Evolutionary conservation across 192 early-diverging fungal species (phyloP), one percentile per base, ranked within the genome.

Genomic region (Coemansia sp.): DNA sequence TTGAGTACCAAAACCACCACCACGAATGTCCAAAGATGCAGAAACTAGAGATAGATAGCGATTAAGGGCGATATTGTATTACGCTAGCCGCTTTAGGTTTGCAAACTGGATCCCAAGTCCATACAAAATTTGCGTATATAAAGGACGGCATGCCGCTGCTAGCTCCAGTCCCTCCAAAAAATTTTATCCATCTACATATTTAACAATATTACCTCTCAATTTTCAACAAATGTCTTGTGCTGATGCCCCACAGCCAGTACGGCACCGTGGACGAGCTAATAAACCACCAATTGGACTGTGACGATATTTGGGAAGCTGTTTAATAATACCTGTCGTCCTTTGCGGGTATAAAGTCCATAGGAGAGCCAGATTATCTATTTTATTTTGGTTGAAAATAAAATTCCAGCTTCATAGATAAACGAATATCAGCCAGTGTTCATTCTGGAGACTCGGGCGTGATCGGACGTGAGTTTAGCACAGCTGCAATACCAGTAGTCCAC

Each of bases 401-500:
- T 16, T 16, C 12, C 16, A 44, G 20, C 5, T 11, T 60, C 57
- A 60, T 27, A 36, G 4, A n/a, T n/a, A 60, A 60, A 36, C 13
- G 18, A 18, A 18, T 16, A 18, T 15, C 3, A 44, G 43, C 11
- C 16, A 44, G 5, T 16, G 43, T 4, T 18, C 24, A 33, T 18
- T 60, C 13, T 3, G 46, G 2, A 8, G 24, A 3, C 11, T 27
- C 44, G 12, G 29, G 60, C 36, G 41, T 57, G 18, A 55, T n/a
- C 8, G 79, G 73, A 11, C 79, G 73, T 3, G 73, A 67, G 53
- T 81, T 81, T 33, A 81, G 71, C 2, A 52, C 55, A 6, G 71
- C 73, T 18, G 74, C 65, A 15, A 81, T 81, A 34, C 71, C 80
- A 15, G 71, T 67, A 3, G 71, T 69, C 80, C 80, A 82, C 11